Percentiles rank a stretch among this genome's conserved stretches.
Evolutionary conservation across 495 filamentous ascomycete species (phyloP).

Genomic region (Lasiosphaeria ovina): DNA sequence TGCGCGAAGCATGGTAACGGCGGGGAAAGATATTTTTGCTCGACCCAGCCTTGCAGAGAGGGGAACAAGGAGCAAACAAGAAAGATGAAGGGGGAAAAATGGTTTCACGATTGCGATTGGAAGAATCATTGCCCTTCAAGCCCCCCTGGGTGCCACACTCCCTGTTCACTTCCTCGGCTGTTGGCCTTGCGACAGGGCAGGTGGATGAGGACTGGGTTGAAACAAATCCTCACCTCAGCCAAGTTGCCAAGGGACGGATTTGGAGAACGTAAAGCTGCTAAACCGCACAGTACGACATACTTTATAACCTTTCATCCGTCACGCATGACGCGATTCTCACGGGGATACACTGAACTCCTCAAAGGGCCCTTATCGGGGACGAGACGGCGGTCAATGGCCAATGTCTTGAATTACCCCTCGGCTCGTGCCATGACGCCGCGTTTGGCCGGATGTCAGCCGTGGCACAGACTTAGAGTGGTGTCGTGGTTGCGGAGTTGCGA

Average conservation of each 20-base stretch:
- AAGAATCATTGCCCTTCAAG: neutral
- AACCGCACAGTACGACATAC: too few relatives aligned
- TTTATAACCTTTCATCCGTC: too few relatives aligned
- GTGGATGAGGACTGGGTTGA: neutral
- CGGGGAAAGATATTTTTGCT: conserved; percentile 3
- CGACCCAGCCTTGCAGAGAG: neutral
- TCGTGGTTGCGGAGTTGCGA: too few relatives aligned
- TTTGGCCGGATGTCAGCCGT: neutral
- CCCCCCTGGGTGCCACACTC: neutral
- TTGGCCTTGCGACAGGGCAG: neutral
- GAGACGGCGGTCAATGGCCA: too few relatives aligned
- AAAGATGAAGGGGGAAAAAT: neutral
- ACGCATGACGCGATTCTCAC: too few relatives aligned
- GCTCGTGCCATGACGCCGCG: neutral
- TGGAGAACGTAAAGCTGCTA: too few relatives aligned
- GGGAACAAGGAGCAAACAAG: neutral
- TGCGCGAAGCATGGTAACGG: neutral
- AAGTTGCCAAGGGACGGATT: too few relatives aligned
- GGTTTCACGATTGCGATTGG: neutral
- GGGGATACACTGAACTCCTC: too few relatives aligned
- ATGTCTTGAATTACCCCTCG: neutral
- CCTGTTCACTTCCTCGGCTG: neutral
- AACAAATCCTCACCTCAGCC: too few relatives aligned
- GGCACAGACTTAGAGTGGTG: neutral
- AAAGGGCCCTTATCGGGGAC: too few relatives aligned